Evolutionary conservation across 345 rosid species (phyloP), one percentile per base, ranked within the genome.

Genomic region (Eucalyptus rudis): DNA sequence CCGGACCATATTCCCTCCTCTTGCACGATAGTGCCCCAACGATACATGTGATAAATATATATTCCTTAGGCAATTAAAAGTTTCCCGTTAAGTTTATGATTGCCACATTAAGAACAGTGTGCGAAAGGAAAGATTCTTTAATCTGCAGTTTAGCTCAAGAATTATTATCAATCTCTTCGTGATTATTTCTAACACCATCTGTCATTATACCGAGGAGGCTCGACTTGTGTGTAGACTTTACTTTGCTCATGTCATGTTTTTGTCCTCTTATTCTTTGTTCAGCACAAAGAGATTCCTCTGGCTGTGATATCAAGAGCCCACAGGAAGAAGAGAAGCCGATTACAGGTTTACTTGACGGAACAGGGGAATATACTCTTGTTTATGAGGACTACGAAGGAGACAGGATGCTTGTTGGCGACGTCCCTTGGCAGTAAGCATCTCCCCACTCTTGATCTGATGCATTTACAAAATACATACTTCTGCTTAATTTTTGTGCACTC

Each of bases 321-420:
- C 92, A 88, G 90, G 96, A 93, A 90, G 96, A 93, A 54, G 96
- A 92, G 90, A 96, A 93, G 89, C 92, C 94, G 12, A 97, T 97
- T 19, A 94, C 93, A 19, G 98, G 97, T 22, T 88, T 94, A 52
- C 88, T 97, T 88, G 97, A 93, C 71, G 98, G 99, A 59, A 95
- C 94, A 89, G 99, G 98, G 79, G 99, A 97, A 94, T 97, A 95
- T 95, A 96, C 97, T 33, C 98, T 98, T 88, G 97, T 96, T 89
- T 98, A 98, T 81, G 99, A 98, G 94, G 99, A 98, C 90, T 92
- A 94, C 71, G 99, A 98, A 94, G 99, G 99, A 86, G 99, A 98
- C 98, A 96, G 96, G 94, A 96, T 98, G 97, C 99, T 98, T 91
- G 99, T 94, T 64, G 99, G 99, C 92, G 99, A 98, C 95, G 98